Conservation (phyloP, 2,329 filamentous ascomycete genomes). For the Clonostachys rhizophaga region DNA sequence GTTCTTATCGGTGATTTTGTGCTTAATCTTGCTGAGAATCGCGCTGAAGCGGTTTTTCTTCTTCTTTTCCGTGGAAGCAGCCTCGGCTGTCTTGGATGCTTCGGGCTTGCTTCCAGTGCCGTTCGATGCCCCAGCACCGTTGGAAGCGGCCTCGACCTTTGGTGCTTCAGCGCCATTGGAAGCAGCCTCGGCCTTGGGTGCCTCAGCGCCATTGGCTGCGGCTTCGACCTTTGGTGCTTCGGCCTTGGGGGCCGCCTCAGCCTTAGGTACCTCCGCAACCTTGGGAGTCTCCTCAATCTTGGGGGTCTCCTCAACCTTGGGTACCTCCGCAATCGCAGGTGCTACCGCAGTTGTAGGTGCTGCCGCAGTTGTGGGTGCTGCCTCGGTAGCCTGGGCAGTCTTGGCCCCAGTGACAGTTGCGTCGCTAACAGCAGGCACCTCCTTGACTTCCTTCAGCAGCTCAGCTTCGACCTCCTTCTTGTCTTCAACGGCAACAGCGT, state of each 20-base stretch:
- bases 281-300: neutral
- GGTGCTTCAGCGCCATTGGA: neutral
- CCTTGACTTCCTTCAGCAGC: constrained; percentile 60
- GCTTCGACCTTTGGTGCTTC: neutral
- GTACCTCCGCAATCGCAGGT: too few relatives aligned
- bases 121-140: constrained; percentile 1
- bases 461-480: constrained; percentile 74
- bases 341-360: too few relatives aligned
- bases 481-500: constrained; percentile 64
- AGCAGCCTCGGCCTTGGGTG: neutral
- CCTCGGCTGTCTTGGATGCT: constrained; percentile 13
- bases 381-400: constrained; percentile 5
- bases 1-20: constrained; percentile 23
- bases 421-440: constrained; percentile 24
- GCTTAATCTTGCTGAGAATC: constrained; percentile 55
- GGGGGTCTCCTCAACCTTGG: neutral
- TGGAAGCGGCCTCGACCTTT: constrained; percentile 1
- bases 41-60: constrained; percentile 62
- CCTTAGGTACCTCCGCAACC: constrained; percentile 1
- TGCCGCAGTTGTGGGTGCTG: too few relatives aligned
- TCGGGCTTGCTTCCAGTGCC: constrained; percentile 9
- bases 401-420: constrained; percentile 12
- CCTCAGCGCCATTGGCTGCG: neutral
- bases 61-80: constrained; percentile 49
- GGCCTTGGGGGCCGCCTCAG: constrained; percentile 2